Evolutionary conservation across 768 basidiomycete species (phyloP).

Genomic region (Amanita fuliginea): DNA sequence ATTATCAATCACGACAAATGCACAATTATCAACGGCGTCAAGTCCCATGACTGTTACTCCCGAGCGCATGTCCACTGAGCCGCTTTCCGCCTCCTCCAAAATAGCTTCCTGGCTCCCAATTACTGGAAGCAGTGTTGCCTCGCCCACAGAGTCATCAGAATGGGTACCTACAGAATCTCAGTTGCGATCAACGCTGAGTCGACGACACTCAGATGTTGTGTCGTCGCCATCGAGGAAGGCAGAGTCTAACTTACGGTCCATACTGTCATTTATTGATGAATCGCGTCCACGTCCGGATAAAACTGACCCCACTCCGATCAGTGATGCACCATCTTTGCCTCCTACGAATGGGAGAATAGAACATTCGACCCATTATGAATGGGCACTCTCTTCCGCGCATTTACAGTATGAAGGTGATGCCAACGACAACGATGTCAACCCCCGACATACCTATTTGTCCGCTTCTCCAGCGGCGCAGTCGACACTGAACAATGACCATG

Average conservation of each 20-base stretch:
- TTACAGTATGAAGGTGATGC: constrained; percentile 17
- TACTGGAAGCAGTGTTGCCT: constrained; percentile 30
- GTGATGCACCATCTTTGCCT: constrained; percentile 7
- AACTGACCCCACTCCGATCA: constrained; percentile 11
- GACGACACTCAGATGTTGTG: constrained; percentile 43
- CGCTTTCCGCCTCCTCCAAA: constrained; percentile 19
- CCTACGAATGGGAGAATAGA: background rate
- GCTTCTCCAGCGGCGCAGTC: background rate
- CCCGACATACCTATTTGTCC: background rate
- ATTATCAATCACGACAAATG: constrained; percentile 56
- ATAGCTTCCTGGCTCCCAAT: constrained; percentile 40
- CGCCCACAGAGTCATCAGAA: constrained; percentile 41
- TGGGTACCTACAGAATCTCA: constrained; percentile 43
- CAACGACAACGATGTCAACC: constrained; percentile 6
- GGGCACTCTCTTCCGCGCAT: constrained; percentile 30
- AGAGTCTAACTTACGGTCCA: constrained; percentile 58
- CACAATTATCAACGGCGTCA: constrained; percentile 38
- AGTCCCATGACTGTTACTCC: constrained; percentile 46
- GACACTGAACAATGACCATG: background rate
- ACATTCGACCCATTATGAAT: constrained; percentile 17
- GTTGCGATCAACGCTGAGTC: constrained; percentile 30
- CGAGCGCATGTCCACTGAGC: constrained; percentile 24
- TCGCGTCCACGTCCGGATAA: constrained; percentile 24
- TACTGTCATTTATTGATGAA: constrained; percentile 69
- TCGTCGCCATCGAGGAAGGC: constrained; percentile 32